A percentile compares a stretch with the other conserved stretches of the same genome.
Evolutionary conservation across 306 rosid species (phyloP).

Genomic region (Vicia faba): DNA sequence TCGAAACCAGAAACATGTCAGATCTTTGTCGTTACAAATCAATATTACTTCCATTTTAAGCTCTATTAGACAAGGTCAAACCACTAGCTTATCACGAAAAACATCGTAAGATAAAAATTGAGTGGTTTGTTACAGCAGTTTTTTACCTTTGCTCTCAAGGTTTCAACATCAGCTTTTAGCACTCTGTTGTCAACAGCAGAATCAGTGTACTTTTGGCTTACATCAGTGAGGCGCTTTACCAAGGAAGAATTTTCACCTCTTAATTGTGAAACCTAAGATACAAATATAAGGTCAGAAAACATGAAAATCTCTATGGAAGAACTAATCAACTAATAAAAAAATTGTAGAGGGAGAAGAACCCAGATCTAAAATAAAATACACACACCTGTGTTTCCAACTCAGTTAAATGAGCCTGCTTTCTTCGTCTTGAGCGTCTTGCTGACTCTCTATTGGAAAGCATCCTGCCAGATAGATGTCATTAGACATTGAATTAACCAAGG

Average conservation of each 20-base stretch:
- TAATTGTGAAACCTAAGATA: slow-evolving; percentile 72
- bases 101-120: neutral
- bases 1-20: slow-evolving; percentile 28
- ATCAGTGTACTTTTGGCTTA: slow-evolving; percentile 68
- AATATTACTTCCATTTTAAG: slow-evolving; percentile 1
- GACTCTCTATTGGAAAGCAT: slow-evolving; percentile 99
- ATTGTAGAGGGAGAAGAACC: neutral
- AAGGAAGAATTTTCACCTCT: slow-evolving; percentile 82
- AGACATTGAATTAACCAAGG: slow-evolving; percentile 28
- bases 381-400: slow-evolving; percentile 86
- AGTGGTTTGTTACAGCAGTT: too few species aligned
- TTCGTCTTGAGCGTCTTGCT: slow-evolving; percentile 96
- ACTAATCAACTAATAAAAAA: neutral
- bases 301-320: slow-evolving; percentile 5
- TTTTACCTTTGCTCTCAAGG: slow-evolving; percentile 91
- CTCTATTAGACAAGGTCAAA: neutral
- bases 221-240: slow-evolving; percentile 72
- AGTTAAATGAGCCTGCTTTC: slow-evolving; percentile 96
- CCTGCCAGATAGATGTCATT: slow-evolving; percentile 52
- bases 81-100: neutral
- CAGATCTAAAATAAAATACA: slow-evolving; percentile 7
- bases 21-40: neutral
- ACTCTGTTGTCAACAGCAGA: slow-evolving; percentile 93
- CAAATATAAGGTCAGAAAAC: slow-evolving; percentile 41
- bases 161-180: slow-evolving; percentile 86